phyloP scores from a whole-genome alignment of 768 basidiomycete genomes.

The Thelephora ganbajun region DNA sequence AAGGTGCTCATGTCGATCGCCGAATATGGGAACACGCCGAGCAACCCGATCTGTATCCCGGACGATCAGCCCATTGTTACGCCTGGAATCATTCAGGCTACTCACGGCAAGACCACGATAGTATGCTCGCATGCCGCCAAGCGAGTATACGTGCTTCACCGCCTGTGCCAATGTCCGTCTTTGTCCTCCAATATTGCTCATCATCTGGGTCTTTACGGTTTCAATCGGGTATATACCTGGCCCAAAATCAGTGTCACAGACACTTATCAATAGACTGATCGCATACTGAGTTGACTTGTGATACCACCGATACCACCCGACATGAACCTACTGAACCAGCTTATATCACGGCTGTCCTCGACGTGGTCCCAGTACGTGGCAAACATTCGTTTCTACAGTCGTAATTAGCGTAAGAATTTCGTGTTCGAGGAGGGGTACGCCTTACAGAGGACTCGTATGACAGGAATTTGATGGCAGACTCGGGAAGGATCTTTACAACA shows the following conservation, averaged over 20 bases:
- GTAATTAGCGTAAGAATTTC: slow-evolving; percentile 1
- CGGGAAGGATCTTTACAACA: slow-evolving; percentile 90
- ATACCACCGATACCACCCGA: slow-evolving; percentile 96
- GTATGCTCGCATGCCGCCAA: slow-evolving; percentile 72
- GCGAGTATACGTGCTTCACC: slow-evolving; percentile 56
- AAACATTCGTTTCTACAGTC: slow-evolving; percentile 77
- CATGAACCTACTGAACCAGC: slow-evolving; percentile 83
- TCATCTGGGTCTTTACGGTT: slow-evolving; percentile 97
- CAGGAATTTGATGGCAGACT: slow-evolving; percentile 98
- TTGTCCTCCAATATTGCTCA: slow-evolving; percentile 64
- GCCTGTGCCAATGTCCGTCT: slow-evolving; percentile 48
- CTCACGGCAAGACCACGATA: slow-evolving; percentile 85
- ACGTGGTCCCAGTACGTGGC: slow-evolving; percentile 87
- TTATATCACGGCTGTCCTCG: slow-evolving; percentile 78
- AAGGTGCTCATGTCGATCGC: slow-evolving; percentile 98
- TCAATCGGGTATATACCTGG: slow-evolving; percentile 93
- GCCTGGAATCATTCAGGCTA: slow-evolving; percentile 6
- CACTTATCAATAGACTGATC: slow-evolving; percentile 1
- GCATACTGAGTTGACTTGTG: slow-evolving; percentile 75
- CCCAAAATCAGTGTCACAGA: slow-evolving; percentile 4
- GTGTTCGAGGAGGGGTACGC: slow-evolving; percentile 4
- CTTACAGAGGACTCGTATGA: slow-evolving; percentile 65
- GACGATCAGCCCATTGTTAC: slow-evolving; percentile 6
- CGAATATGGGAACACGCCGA: slow-evolving; percentile 96
- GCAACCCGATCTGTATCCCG: slow-evolving; percentile 61